Conservation (phyloP, 768 basidiomycete genomes). For the Tylopilus intermedius region DNA sequence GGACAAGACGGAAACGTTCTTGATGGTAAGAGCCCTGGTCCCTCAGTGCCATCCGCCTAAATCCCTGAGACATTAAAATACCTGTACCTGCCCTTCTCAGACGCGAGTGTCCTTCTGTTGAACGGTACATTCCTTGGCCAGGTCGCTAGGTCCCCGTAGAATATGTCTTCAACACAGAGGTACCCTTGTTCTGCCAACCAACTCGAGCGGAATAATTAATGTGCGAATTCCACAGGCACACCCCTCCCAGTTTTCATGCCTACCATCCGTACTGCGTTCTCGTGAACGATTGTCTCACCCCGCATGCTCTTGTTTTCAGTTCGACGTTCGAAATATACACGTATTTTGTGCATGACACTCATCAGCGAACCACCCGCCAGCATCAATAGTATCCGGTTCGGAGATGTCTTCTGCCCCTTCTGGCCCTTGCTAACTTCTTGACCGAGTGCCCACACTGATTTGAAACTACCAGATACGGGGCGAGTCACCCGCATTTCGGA, state of each 20-base stretch:
- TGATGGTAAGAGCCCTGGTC: conserved; percentile 53
- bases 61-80: conserved; percentile 80
- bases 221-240: conserved; percentile 43
- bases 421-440: neutral
- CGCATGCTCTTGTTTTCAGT: neutral
- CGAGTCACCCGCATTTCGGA: conserved; percentile 35
- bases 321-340: neutral
- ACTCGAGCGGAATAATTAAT: neutral
- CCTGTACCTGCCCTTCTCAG: conserved; percentile 81
- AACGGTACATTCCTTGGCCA: conserved; percentile 49
- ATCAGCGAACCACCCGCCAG: no score
- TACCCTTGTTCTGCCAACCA: conserved; percentile 25
- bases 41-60: neutral
- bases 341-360: neutral
- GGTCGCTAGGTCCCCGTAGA: conserved; percentile 35
- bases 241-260: conserved; percentile 65
- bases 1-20: conserved; percentile 95
- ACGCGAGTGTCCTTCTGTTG: conserved; percentile 65
- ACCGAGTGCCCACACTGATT: neutral
- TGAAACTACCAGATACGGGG: conserved; percentile 52
- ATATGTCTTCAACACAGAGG: conserved; percentile 93
- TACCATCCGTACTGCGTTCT: conserved; percentile 44
- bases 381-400: neutral
- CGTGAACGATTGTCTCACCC: conserved; percentile 25
- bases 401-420: neutral